Base-by-base conservation (phyloP, 805 yeast genomes). In the Ogataea nakhonphanomensis region DNA sequence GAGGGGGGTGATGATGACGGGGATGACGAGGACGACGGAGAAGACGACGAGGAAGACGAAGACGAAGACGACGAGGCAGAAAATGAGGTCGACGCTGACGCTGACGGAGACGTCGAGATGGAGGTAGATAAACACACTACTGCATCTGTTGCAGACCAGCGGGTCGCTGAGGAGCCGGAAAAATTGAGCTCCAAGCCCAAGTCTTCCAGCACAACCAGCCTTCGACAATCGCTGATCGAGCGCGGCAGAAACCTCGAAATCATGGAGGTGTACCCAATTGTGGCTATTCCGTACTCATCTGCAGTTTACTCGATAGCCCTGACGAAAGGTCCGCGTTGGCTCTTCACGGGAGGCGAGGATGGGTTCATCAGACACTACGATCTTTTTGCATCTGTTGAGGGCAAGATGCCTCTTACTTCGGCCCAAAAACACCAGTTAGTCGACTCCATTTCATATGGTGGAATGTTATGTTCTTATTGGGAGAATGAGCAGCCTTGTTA, bases 291-390 rank as follows among this genome's bases (percentile, higher is more conserved):
- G 1, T 88, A 86, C 53, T 73, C 87, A 1, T 66, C 86, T 1
- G 81, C 84, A 21, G 82, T 93, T 24, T 88, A 88, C 61, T 74
- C 93, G 2, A 51, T 91, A 25, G 82, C 90, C 2, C 67, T 88
- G 33, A 76, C 95, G 1, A 78, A 76, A 52, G 95, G 95, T 5
- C 81, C 89, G 30, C 81, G 81, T 55, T 90, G 89, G 83, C 69
- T 93, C 28, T 83, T 90, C 53, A 82, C 96, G 1, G 99, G 99
- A 14, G 98, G 98, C 8, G 91, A 84, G 49, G 99, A 93, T 61
- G 99, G 99, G 4, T 86, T 80, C 53, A 84, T 93, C 25, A 70
- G 99, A 34, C 89, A 85, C 57, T 93, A 83, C 64, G 96, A 93
- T 62, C 82, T 93, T 47, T 73, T 81, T 28, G 83, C 82, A 25